A percentile compares a stretch with the other conserved stretches of the same genome.
phyloP scores from a whole-genome alignment of 805 yeast species.

The Candida taoyuanica region DNA sequence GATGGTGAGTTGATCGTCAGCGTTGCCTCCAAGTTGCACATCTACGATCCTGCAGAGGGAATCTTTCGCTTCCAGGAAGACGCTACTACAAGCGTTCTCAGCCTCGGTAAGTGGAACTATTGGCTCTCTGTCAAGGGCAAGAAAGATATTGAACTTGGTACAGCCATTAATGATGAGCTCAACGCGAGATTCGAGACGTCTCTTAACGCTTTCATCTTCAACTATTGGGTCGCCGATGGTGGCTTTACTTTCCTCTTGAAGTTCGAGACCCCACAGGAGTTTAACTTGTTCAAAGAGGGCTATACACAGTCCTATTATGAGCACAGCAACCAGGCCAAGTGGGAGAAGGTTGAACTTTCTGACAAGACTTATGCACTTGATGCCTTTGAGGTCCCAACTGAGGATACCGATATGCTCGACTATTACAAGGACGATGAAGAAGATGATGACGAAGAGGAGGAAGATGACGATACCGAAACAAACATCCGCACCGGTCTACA shows the following conservation, averaged over 20 bases:
- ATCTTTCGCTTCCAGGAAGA: constrained; percentile 41
- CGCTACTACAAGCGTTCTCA: constrained; percentile 32
- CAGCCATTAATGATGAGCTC: constrained; percentile 43
- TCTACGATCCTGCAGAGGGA: constrained; percentile 51
- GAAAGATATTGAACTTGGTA: constrained; percentile 31
- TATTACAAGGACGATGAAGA: constrained; percentile 19
- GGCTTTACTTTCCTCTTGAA: constrained; percentile 60
- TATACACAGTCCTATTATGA: constrained; percentile 61
- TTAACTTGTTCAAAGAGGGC: constrained; percentile 47
- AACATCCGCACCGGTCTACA: constrained; percentile 22
- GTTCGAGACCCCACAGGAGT: constrained; percentile 38
- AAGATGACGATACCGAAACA: constrained; percentile 34
- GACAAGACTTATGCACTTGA: constrained; percentile 56
- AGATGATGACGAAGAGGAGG: constrained; percentile 31
- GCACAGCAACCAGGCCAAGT: constrained; percentile 43
- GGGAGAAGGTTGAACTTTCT: constrained; percentile 37
- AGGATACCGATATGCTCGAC: constrained; percentile 33
- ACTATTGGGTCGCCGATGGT: constrained; percentile 35
- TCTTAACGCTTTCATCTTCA: constrained; percentile 59
- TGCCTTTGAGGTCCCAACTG: constrained; percentile 41
- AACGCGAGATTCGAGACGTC: constrained; percentile 64
- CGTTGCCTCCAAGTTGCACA: constrained; percentile 35
- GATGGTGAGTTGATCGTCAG: constrained; percentile 23
- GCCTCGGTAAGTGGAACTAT: constrained; percentile 46
- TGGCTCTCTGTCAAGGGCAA: constrained; percentile 42